These are phyloP conservation scores for Ramaria sp. DNA, from an alignment of 768 basidiomycete genomes.

Conservation along the genomic window DNA sequence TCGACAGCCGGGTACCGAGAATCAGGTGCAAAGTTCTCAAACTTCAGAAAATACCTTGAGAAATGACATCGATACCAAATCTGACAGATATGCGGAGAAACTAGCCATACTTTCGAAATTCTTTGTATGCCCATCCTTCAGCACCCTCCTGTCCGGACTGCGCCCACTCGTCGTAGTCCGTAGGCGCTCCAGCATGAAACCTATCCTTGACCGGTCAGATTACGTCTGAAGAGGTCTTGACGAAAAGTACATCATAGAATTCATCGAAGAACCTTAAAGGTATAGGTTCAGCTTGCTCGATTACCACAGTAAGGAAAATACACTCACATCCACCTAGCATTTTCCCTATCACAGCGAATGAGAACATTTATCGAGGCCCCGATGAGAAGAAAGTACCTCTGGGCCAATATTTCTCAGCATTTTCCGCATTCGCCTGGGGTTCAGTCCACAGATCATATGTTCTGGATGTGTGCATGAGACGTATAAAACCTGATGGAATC, in stretches of 20 bases:
- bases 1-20: slow-evolving; percentile 40
- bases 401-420: slow-evolving; percentile 47
- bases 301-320: neutral
- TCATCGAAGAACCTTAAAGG: slow-evolving; percentile 59
- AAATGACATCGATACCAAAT: neutral
- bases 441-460: slow-evolving; percentile 48
- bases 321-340: slow-evolving; percentile 64
- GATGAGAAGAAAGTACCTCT: slow-evolving; percentile 36
- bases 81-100: neutral
- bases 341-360: slow-evolving; percentile 33
- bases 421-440: slow-evolving; percentile 39
- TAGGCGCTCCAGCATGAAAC: slow-evolving; percentile 50
- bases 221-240: neutral
- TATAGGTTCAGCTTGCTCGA: slow-evolving; percentile 15
- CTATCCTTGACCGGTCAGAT: slow-evolving; percentile 12
- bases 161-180: slow-evolving; percentile 62
- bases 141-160: slow-evolving; percentile 34
- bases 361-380: too few species aligned
- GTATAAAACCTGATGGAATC: slow-evolving; percentile 30
- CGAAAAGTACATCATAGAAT: slow-evolving; percentile 38
- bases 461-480: slow-evolving; percentile 31
- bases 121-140: slow-evolving; percentile 47
- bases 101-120: slow-evolving; percentile 35
- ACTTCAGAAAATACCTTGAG: slow-evolving; percentile 56
- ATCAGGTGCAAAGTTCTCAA: slow-evolving; percentile 47